Base-by-base conservation (phyloP, 1,139 yeast genomes). In the Suhomyces guaymorum region DNA sequence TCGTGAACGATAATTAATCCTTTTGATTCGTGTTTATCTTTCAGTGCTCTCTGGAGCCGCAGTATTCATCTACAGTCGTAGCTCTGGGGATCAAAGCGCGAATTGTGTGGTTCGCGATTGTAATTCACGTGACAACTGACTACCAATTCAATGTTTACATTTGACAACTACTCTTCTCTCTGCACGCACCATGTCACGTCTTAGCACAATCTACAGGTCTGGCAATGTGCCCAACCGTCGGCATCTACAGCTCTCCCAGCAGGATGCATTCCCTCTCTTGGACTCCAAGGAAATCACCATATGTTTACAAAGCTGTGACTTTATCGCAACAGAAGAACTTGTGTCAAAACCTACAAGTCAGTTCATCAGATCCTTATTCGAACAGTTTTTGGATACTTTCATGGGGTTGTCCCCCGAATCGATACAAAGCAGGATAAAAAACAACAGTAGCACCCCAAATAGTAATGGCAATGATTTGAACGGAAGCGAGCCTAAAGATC, bases 351-450 rank as follows among this genome's bases (percentile, higher is more conserved):
- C 96, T 6, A 75, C 86, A 1, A 67, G 81, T 11, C 75, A 74
- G 28, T 84, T 77, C 49, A 74, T 84, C 41, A 73, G 72, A 37
- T 64, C 76, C 13, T 58, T 87, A 24, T 78, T 82, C 41, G 86
- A 82, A 46, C 90, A 83, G 52, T 76, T 87, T 14, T 66, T 86
- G 40, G 92, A 83, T 40, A 70, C 78, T 14, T 86, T 83, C 49
- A 67, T 82, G 54, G 87, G 84, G 3, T 32, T 54, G 7, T 46
- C 59, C 1, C 25, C 47, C 2, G 57, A 51, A 5, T 26, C 32
- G n/a, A 33, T 49, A 10, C 45, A 38, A 18, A 39, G 35, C 16
- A 28, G 38, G 7, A 38, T 38, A 4, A 29, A 36, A 6, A 9
- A 15, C 8, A 12, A 23, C 11, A 28, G 17, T 10, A 30, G 27